Evolutionary conservation across 2,329 filamentous ascomycete species (phyloP), one percentile per base, ranked within the genome.

Genomic region (Hansfordia pulvinata): DNA sequence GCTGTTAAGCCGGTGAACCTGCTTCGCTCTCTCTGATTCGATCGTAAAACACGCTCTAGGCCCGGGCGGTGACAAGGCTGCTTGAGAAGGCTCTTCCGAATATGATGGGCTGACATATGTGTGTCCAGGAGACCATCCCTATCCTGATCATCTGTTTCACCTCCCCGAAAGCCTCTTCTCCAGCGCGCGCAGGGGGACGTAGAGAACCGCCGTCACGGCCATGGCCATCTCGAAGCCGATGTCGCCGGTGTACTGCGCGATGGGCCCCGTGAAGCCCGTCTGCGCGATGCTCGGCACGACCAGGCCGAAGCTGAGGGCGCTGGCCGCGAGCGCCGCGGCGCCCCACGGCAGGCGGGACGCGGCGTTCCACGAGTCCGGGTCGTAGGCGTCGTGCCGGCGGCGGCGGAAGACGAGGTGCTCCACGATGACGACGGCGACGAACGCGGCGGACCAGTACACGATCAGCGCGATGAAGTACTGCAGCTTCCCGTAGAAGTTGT

Each of bases 171-270:
- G 15, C 31, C 37, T 42, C 35, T 41, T 49, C 44, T 64, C 59
- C 20, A 56, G 13, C 26, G 37, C 39, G 19, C 59, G 42, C 19
- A 62, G 40, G 4, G 57, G 57, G 6, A 60, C 30, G 34, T 64
- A 63, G 14, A 62, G 35, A 29, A 56, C 22, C n/a, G 47, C 47
- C 7, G 53, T 55, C 8, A 62, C 42, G 16, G 58, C 56, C 39
- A 76, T 64, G 0, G 71, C 71, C 43, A 73, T 49, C 52, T 78
- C 73, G 30, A 78, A 76, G 1, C 73, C 74, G 42, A 78, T 66
- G 35, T 78, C 72, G 0, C 73, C 73, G 8, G 70, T 72, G 19
- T 39, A 60, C 45, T 58, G 48, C 1, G 69, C 71, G 36, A 76
- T 65, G 0, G 70, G 70, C 0, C 71, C 71, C 7, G 58, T 64